phyloP scores from a whole-genome alignment of 441 rosid species.

The Pelargonium myrrhifolium region DNA sequence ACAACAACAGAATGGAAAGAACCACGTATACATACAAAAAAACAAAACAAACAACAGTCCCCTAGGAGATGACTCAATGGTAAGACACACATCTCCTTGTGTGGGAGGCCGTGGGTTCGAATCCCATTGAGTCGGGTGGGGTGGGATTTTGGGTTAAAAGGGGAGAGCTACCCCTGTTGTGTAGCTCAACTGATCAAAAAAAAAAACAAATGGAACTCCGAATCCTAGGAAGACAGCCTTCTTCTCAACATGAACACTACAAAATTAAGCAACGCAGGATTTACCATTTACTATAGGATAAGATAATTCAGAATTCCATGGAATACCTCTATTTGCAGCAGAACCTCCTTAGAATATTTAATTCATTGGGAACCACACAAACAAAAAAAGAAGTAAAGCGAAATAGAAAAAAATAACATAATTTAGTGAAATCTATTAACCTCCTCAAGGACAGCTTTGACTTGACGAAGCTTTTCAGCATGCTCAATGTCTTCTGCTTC shows the following conservation, averaged over 20 bases:
- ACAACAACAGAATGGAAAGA: not conserved
- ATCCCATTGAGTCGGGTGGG: no score
- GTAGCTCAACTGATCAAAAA: no score
- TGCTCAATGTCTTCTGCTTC: slow-evolving; percentile 99
- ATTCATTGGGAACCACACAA: not conserved
- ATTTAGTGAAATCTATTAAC: slow-evolving; percentile 28
- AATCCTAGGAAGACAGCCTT: not conserved
- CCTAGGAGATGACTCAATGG: no score
- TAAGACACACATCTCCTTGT: no score
- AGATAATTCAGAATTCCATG: not conserved
- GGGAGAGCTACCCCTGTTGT: no score
- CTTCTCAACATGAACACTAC: not conserved
- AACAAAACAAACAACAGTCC: no score
- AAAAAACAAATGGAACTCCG: not conserved
- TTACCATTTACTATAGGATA: not conserved
- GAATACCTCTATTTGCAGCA: not conserved
- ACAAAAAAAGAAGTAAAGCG: not conserved
- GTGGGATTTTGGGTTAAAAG: no score
- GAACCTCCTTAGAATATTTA: not conserved
- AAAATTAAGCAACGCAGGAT: not conserved
- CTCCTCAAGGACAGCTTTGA: slow-evolving; percentile 99
- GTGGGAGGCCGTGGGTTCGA: no score
- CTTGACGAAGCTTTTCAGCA: slow-evolving; percentile 99
- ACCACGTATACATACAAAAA: not conserved
- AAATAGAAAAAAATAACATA: not conserved